Conservation (phyloP, 1,284 basidiomycete species). For the Uromyces viciae-fabae region DNA sequence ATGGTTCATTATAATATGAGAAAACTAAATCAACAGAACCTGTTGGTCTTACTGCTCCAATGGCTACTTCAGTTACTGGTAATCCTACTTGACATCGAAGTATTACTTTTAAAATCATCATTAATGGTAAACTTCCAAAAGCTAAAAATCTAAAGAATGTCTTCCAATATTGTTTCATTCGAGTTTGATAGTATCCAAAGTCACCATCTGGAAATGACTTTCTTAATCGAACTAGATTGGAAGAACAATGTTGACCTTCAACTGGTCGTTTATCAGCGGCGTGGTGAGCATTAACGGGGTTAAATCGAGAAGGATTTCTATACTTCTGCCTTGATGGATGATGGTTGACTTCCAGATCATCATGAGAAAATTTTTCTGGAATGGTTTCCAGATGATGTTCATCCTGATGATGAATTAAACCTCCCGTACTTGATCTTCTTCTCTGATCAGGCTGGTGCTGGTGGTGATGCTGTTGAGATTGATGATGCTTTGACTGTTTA, state of each 20-base stretch:
- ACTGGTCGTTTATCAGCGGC: too few relatives aligned
- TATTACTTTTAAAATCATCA: slow-evolving; percentile 58
- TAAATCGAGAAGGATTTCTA: too few relatives aligned
- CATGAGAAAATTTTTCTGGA: slow-evolving; percentile 17
- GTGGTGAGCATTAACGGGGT: too few relatives aligned
- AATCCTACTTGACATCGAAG: background rate
- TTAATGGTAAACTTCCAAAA: slow-evolving; percentile 54
- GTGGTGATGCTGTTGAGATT: too few relatives aligned
- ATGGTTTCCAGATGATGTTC: background rate
- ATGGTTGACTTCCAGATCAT: background rate
- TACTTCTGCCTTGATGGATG: background rate
- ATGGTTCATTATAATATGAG: slow-evolving; percentile 51
- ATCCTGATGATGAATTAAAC: background rate
- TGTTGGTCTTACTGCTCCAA: slow-evolving; percentile 61
- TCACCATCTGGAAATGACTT: too few relatives aligned
- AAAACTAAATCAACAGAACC: slow-evolving; percentile 61
- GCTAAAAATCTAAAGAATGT: slow-evolving; percentile 45
- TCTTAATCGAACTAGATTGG: too few relatives aligned
- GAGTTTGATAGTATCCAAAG: too few relatives aligned
- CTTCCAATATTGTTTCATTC: background rate
- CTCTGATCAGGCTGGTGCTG: background rate
- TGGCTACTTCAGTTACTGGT: slow-evolving; percentile 64
- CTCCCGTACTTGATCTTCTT: too few relatives aligned
- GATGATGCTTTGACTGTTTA: too few relatives aligned
- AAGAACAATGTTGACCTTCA: too few relatives aligned